phyloP scores from a whole-genome alignment of 208 protist genomes.

The Ichthyophonus hoferi region DNA sequence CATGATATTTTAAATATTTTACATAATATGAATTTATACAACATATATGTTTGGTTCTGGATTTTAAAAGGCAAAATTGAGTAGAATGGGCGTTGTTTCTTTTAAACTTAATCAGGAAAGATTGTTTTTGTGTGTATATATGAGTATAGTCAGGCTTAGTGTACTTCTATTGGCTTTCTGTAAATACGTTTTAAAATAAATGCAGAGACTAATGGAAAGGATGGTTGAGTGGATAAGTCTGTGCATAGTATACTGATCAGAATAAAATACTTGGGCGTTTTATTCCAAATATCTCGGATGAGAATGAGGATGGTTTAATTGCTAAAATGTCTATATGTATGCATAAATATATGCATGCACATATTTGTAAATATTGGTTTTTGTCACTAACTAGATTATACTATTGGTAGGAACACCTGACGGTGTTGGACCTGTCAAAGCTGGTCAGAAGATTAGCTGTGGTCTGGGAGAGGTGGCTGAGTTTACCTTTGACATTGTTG shows the following conservation, averaged over 20 bases:
- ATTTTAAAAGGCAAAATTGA: background rate
- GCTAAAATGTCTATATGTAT: background rate
- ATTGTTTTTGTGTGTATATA: background rate
- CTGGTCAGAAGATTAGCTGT: slow-evolving; percentile 25
- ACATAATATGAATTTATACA: background rate
- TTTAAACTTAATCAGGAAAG: background rate
- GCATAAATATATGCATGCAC: background rate
- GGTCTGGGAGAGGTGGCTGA: background rate
- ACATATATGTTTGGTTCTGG: background rate
- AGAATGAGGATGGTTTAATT: too few relatives aligned
- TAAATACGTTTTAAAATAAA: too few relatives aligned
- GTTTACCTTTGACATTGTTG: background rate
- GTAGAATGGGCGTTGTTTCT: background rate
- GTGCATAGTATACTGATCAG: too few relatives aligned
- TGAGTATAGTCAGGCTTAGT: background rate
- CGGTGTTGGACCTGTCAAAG: slow-evolving; percentile 26
- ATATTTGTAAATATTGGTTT: background rate
- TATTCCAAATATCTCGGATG: too few relatives aligned
- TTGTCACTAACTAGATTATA: background rate
- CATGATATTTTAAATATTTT: background rate
- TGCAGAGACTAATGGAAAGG: too few relatives aligned
- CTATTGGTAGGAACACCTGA: slow-evolving; percentile 3
- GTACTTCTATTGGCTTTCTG: too few relatives aligned
- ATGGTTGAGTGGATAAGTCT: background rate
- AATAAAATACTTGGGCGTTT: too few relatives aligned